These are phyloP conservation scores for Rubroshorea leprosula DNA, from an alignment of 345 rosid species.

Conservation along the genomic window DNA sequence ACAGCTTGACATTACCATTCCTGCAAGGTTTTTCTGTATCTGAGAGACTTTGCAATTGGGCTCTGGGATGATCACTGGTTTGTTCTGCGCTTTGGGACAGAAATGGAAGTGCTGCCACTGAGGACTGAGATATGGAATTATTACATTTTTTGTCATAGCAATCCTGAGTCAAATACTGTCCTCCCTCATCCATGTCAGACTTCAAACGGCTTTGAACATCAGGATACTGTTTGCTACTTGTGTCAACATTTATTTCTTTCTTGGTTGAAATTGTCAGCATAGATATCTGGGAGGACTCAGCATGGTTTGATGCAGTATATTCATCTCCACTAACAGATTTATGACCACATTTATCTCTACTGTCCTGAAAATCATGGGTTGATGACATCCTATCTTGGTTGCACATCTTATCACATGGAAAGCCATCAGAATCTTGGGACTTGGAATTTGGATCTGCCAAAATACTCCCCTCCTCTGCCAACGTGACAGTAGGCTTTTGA, in stretches of 20 bases:
- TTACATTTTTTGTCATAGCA: constrained; percentile 54
- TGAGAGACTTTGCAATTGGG: constrained; percentile 36
- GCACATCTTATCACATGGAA: constrained; percentile 20
- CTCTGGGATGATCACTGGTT: constrained; percentile 28
- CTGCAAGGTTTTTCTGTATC: constrained; percentile 46
- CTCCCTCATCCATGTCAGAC: constrained; percentile 20
- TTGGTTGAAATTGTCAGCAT: constrained; percentile 31
- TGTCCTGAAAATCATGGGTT: constrained; percentile 21
- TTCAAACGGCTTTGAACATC: constrained; percentile 29
- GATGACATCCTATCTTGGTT: constrained; percentile 35
- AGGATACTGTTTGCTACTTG: constrained; percentile 29
- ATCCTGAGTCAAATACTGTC: constrained; percentile 27
- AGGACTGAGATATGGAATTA: constrained; percentile 21
- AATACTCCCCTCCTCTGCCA: constrained; percentile 24
- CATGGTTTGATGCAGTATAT: constrained; percentile 23
- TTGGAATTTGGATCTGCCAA: constrained; percentile 19
- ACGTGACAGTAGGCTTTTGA: constrained; percentile 21
- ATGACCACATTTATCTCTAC: constrained; percentile 12
- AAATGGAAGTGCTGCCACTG: constrained; percentile 37
- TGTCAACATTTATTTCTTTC: constrained; percentile 45
- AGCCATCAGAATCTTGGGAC: constrained; percentile 27
- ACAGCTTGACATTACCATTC: constrained; percentile 72
- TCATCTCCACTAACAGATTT: constrained; percentile 26
- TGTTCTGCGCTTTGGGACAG: constrained; percentile 27
- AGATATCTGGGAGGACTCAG: constrained; percentile 35